Evolutionary conservation across 352 stramenopile genomes (phyloP).

Genomic region (Phytophthora pinifolia): DNA sequence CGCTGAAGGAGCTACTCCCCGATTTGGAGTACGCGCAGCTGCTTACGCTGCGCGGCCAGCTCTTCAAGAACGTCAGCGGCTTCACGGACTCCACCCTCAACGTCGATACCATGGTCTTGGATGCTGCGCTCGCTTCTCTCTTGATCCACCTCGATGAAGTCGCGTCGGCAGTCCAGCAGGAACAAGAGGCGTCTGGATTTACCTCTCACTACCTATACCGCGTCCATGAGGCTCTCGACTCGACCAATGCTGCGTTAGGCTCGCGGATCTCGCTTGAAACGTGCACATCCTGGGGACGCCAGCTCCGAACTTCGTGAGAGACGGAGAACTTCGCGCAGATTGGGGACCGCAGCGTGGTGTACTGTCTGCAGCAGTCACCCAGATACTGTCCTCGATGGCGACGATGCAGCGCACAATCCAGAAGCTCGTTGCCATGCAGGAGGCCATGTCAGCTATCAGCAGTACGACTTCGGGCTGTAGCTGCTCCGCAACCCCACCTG

Average conservation of each 20-base stretch:
- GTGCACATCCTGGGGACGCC: conserved; percentile 1
- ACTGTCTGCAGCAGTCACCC: conserved; percentile 10
- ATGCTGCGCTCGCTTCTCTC: conserved; percentile 4
- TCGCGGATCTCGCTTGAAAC: not conserved
- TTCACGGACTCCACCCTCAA: conserved; percentile 1
- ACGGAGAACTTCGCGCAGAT: not conserved
- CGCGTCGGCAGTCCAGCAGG: not conserved
- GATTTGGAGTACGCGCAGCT: conserved; percentile 6
- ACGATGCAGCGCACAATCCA: conserved; percentile 8
- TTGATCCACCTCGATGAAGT: conserved; percentile 8
- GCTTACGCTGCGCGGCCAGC: conserved; percentile 1
- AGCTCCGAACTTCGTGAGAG: not conserved
- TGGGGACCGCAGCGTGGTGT: not conserved
- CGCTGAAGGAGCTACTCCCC: not conserved
- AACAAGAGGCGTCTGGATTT: not conserved
- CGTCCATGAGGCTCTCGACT: conserved; percentile 8
- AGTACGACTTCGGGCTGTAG: not conserved
- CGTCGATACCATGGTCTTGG: not conserved
- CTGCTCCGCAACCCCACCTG: not conserved
- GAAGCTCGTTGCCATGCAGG: not conserved
- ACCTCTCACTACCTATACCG: conserved; percentile 12
- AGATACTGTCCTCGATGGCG: conserved; percentile 6
- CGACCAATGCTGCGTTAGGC: not conserved
- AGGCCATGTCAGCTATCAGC: not conserved
- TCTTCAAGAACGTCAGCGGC: conserved; percentile 9